phyloP scores from a whole-genome alignment of 257 asterid genomes.

The Nicotiana benthamiana region DNA sequence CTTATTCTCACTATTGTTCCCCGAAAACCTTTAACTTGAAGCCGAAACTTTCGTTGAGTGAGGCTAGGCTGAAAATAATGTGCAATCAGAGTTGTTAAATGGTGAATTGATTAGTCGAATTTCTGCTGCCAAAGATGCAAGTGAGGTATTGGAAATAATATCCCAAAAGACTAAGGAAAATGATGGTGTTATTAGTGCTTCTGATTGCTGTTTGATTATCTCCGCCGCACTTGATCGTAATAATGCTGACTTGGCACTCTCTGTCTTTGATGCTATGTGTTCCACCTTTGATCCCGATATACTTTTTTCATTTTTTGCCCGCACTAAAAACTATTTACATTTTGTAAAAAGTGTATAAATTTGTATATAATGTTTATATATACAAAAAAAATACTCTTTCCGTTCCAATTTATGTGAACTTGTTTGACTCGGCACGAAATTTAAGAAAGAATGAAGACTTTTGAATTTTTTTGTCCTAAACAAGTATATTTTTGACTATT shows the following conservation, averaged over 20 bases:
- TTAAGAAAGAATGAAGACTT: too few relatives aligned
- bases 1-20: conserved; percentile 9
- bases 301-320: too few relatives aligned
- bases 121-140: conserved; percentile 53
- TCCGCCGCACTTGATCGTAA: conserved; percentile 76
- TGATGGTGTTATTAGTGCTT: conserved; percentile 42
- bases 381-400: too few relatives aligned
- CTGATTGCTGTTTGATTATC: conserved; percentile 56
- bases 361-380: too few relatives aligned
- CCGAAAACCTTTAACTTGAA: conserved; percentile 11
- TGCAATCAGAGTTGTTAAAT: conserved; percentile 33
- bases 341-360: too few relatives aligned
- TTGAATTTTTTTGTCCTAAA: too few relatives aligned
- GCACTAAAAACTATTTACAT: too few relatives aligned
- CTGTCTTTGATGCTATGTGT: conserved; percentile 83
- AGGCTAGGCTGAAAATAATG: conserved; percentile 7
- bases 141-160: conserved; percentile 37
- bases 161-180: conserved; percentile 28
- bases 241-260: conserved; percentile 82
- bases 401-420: too few relatives aligned
- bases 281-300: conserved; percentile 58
- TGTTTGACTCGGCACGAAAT: too few relatives aligned
- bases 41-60: conserved; percentile 20
- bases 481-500: too few relatives aligned
- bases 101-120: conserved; percentile 42